These are phyloP conservation scores for Erodium texanum DNA, from an alignment of 441 rosid genomes.

Conservation along the genomic window DNA sequence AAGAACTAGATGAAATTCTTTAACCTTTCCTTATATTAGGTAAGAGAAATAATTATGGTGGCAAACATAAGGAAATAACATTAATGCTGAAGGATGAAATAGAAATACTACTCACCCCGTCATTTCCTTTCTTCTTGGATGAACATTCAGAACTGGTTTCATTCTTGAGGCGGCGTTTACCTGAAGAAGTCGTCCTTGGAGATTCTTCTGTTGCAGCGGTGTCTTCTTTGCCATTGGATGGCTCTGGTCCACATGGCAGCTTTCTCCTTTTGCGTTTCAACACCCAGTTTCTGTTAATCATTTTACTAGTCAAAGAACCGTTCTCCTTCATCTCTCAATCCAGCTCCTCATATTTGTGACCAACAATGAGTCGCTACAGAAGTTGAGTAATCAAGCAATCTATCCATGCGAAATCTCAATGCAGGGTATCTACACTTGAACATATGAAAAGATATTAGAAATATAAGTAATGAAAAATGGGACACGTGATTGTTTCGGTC, in stretches of 20 bases:
- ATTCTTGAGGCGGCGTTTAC: slow-evolving; percentile 42
- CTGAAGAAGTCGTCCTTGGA: slow-evolving; percentile 36
- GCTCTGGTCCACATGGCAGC: slow-evolving; percentile 53
- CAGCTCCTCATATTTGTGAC: slow-evolving; percentile 25
- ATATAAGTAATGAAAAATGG: too few relatives aligned
- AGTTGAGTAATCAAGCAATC: too few relatives aligned
- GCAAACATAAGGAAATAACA: not conserved
- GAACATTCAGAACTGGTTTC: slow-evolving; percentile 43
- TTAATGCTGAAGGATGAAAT: slow-evolving; percentile 10
- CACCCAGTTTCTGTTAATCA: slow-evolving; percentile 86
- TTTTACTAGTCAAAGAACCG: slow-evolving; percentile 47
- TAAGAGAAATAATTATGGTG: not conserved
- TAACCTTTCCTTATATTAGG: not conserved
- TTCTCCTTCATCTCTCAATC: slow-evolving; percentile 54
- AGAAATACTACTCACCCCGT: slow-evolving; percentile 57
- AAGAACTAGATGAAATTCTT: not conserved
- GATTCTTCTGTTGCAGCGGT: slow-evolving; percentile 39
- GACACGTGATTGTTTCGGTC: not conserved
- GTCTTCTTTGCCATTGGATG: slow-evolving; percentile 54
- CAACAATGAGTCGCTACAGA: not conserved
- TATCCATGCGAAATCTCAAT: too few relatives aligned
- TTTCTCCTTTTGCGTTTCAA: slow-evolving; percentile 96
- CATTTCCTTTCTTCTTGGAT: slow-evolving; percentile 88
- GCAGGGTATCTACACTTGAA: too few relatives aligned
- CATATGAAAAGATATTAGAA: too few relatives aligned